Conservation (phyloP, 345 rosid species). For the Boechera divaricarpa region DNA sequence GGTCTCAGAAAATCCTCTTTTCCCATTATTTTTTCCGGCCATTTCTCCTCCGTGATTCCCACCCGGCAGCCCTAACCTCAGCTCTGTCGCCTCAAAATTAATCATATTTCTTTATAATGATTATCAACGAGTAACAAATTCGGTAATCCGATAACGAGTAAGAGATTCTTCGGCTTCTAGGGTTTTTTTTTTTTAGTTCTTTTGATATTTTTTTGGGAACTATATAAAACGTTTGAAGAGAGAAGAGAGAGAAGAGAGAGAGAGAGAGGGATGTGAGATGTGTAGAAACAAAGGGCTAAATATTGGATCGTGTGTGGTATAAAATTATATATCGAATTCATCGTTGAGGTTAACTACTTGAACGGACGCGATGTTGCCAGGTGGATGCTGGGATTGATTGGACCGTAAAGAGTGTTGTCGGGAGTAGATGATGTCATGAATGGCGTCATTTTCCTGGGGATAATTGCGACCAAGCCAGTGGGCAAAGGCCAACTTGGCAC, state of each 20-base stretch:
- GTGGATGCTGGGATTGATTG: slow-evolving; percentile 50
- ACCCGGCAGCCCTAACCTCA: slow-evolving; percentile 75
- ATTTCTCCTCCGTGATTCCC: slow-evolving; percentile 44
- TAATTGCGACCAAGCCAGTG: slow-evolving; percentile 56
- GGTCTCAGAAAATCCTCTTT: slow-evolving; percentile 71
- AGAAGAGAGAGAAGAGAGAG: slow-evolving; percentile 18
- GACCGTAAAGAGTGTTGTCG: slow-evolving; percentile 56
- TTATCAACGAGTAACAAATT: not conserved
- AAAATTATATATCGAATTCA: slow-evolving; percentile 41
- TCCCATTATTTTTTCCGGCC: slow-evolving; percentile 49
- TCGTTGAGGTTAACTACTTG: slow-evolving; percentile 2
- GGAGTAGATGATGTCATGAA: slow-evolving; percentile 59
- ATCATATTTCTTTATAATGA: slow-evolving; percentile 48
- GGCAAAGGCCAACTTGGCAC: slow-evolving; percentile 49
- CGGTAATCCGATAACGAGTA: slow-evolving; percentile 16
- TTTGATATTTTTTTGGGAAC: not conserved
- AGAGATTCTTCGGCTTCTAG: slow-evolving; percentile 17
- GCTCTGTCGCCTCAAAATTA: slow-evolving; percentile 88
- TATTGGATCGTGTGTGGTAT: slow-evolving; percentile 42
- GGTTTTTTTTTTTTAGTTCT: not conserved
- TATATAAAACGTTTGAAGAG: not conserved
- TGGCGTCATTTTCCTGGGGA: slow-evolving; percentile 51
- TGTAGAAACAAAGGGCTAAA: slow-evolving; percentile 39
- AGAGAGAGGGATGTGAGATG: slow-evolving; percentile 34
- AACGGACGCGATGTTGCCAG: slow-evolving; percentile 58